These are phyloP conservation scores for Colletotrichum nymphaeae DNA, from an alignment of 2,329 filamentous ascomycete genomes.

Conservation along the genomic window DNA sequence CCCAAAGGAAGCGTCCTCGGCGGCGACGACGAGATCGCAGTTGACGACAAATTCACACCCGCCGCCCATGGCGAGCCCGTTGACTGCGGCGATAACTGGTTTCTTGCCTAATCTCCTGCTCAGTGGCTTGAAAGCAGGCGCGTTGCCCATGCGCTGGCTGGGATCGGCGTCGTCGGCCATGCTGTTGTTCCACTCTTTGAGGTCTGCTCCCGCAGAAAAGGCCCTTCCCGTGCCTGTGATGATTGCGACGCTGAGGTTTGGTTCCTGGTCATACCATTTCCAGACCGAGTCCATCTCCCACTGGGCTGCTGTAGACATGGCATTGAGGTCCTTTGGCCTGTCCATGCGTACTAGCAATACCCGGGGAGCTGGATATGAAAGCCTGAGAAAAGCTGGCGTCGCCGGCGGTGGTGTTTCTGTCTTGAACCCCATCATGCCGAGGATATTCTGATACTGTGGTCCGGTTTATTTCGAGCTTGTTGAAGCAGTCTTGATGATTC, in stretches of 20 bases:
- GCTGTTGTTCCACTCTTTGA: conserved; percentile 59
- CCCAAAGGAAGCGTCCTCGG: conserved; percentile 61
- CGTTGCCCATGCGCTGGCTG: conserved; percentile 36
- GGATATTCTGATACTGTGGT: too few relatives aligned
- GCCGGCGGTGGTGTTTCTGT: conserved; percentile 47
- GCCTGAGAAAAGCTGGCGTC: conserved; percentile 45
- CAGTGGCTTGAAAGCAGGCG: conserved; percentile 44
- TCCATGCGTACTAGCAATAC: conserved; percentile 54
- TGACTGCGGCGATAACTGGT: conserved; percentile 69
- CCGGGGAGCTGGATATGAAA: conserved; percentile 53
- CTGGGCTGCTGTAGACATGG: conserved; percentile 52
- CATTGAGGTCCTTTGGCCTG: conserved; percentile 52
- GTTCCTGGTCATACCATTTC: conserved; percentile 65
- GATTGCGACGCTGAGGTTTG: conserved; percentile 58
- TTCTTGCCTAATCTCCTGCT: conserved; percentile 60
- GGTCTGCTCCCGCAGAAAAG: conserved; percentile 66
- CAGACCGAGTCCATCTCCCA: conserved; percentile 58
- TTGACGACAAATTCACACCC: conserved; percentile 68
- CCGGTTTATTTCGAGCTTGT: too few relatives aligned
- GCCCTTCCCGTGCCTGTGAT: conserved; percentile 64
- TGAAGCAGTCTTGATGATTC: too few relatives aligned
- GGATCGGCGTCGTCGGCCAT: conserved; percentile 38
- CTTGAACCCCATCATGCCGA: neutral
- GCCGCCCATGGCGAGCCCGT: conserved; percentile 67
- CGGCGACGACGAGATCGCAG: conserved; percentile 65